Evolutionary conservation across 805 yeast genomes (phyloP), one percentile per base, ranked within the genome.

Genomic region (Citeromyces matritensis): DNA sequence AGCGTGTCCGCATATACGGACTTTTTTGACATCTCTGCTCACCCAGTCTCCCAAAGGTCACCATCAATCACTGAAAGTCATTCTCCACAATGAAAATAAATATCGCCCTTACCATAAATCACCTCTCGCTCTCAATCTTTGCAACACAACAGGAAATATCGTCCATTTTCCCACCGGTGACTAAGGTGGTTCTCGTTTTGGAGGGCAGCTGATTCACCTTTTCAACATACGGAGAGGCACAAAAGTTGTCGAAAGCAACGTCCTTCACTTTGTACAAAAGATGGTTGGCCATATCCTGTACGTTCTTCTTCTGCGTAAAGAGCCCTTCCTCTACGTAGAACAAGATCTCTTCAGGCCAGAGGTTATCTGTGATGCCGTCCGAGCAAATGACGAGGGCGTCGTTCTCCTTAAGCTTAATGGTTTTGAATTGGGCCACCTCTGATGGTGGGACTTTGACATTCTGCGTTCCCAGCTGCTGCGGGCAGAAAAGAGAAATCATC

Each of bases 381-480:
- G 72, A 63, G 36, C 72, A 65, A 36, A 65, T 38, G 12, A 67
- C 43, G 2, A 68, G 42, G 8, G 66, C 40, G 39, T 68, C 75
- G 29, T 56, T 48, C 26, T 51, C 57, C 30, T 54, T 36, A 9
- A 67, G 37, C 29, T 56, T 50, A 24, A 61, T 43, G 8, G 63
- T 56, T 26, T 54, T 58, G 17, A 59, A 62, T 56, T 65, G 56
- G 2, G 68, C 71, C 37, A 66, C 49, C 26, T 58, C 55, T 4
- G 69, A 63, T 2, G 75, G 75, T 19, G 59, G 32, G 30, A 49
- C 44, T 10, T 43, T 45, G 17, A 55, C 42, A 5, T 64, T 54
- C 26, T 65, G 69, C 1, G 75, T 68, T 2, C 75, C 75, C 6
- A 68, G 63, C 39, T 68, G 75, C 37, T 59, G 54, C 5, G 75